Percentiles rank a stretch among this genome's conserved stretches.
phyloP scores from a whole-genome alignment of 2,329 filamentous ascomycete species.

The Xylaria sp. region DNA sequence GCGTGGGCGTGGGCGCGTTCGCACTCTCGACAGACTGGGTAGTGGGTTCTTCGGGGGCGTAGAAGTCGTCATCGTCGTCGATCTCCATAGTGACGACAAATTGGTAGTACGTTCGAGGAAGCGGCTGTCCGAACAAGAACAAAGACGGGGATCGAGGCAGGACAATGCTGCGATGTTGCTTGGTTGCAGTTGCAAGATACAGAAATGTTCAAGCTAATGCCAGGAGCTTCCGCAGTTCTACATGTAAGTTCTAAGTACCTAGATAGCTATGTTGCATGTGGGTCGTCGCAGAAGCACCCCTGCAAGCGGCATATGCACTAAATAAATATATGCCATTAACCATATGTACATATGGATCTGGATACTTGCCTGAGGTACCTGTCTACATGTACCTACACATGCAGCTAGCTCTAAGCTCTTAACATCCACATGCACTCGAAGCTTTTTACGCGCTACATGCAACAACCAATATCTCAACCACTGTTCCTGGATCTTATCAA shows the following conservation, averaged over 20 bases:
- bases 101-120: not conserved
- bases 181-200: not conserved
- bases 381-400: too few species aligned
- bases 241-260: too few species aligned
- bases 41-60: constrained; percentile 67
- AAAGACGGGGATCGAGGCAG: not conserved
- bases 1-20: constrained; percentile 4
- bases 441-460: not conserved
- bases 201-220: too few species aligned
- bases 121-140: not conserved
- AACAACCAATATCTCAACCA: not conserved
- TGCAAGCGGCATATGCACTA: not conserved
- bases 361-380: not conserved
- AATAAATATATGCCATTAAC: not conserved
- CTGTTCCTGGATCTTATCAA: not conserved
- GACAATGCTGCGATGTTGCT: not conserved
- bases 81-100: constrained; percentile 64
- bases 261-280: too few species aligned
- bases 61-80: constrained; percentile 75
- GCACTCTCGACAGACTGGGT: constrained; percentile 26
- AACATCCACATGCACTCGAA: too few species aligned
- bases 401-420: too few species aligned
- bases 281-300: too few species aligned
- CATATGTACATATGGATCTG: not conserved
- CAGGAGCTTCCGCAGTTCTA: too few species aligned